These are phyloP conservation scores for Clitocybe nebularis DNA, from an alignment of 1,284 basidiomycete genomes.

Conservation along the genomic window DNA sequence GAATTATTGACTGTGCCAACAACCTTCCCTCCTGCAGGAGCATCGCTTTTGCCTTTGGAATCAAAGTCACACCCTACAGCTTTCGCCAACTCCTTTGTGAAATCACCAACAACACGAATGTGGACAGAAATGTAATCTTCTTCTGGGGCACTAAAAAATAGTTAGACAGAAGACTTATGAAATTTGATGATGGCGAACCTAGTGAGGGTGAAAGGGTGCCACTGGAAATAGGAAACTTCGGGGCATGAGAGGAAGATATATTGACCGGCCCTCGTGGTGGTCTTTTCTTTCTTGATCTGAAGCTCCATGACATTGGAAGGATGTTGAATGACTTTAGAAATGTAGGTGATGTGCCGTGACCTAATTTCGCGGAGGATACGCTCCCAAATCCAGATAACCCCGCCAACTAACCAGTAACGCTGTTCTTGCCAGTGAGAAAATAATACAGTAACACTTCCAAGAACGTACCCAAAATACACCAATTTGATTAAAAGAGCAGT, in stretches of 20 bases:
- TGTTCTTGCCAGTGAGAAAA: too few species aligned
- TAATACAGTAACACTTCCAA: conserved; percentile 2
- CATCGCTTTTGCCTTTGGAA: conserved; percentile 45
- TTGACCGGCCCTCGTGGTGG: conserved; percentile 73
- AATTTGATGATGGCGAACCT: conserved; percentile 35
- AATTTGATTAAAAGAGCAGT: conserved; percentile 78
- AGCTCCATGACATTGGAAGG: conserved; percentile 88
- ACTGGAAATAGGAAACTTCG: conserved; percentile 88
- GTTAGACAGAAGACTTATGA: conserved; percentile 4
- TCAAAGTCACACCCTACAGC: conserved; percentile 82
- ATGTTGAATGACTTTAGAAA: conserved; percentile 91
- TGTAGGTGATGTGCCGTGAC: conserved; percentile 82
- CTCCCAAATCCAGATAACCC: conserved; percentile 79
- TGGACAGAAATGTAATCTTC: conserved; percentile 91
- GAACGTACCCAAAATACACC: conserved; percentile 86
- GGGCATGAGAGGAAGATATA: conserved; percentile 88
- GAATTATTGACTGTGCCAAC: conserved; percentile 55
- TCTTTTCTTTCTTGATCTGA: conserved; percentile 93
- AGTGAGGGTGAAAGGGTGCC: conserved; percentile 92
- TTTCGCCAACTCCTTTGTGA: conserved; percentile 75
- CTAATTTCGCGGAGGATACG: conserved; percentile 85
- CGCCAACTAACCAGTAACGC: conserved; percentile 88
- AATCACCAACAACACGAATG: conserved; percentile 84
- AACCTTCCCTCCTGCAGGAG: conserved; percentile 49
- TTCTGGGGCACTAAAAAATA: conserved; percentile 65